Base-by-base conservation (phyloP, 176 grass and related monocot species). In the Alloteropsis semialata region DNA sequence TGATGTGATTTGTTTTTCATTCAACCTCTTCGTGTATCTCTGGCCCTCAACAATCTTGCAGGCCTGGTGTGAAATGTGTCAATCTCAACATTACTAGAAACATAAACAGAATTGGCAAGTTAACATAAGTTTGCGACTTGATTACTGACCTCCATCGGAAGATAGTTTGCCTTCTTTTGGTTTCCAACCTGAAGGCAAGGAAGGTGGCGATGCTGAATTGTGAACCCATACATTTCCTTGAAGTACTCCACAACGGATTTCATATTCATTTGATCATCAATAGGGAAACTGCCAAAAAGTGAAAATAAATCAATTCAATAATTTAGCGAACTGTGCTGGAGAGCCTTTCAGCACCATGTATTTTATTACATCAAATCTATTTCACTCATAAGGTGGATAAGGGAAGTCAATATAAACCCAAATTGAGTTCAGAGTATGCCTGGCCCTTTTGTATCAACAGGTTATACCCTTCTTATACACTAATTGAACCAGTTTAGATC, bases 241-340 rank as follows among this genome's bases (percentile, higher is more conserved):
- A 99, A 99, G 84, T 99, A 99, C 46, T 99, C 97, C 12, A 99
- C 83, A 8, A 99, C 97, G 12, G 93, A 99, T 85, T 99, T 99
- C 97, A 99, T 99, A 79, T 99, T 99, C 97, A 99, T 99, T 86
- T 99, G 91, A 77, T 99, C 97, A 85, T 99, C 97, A 43, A 99
- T 91, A 22, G 97, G 97, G 54, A 99, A 99, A 48, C 97, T 99
- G 75, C 29, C 27, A 69, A 83, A 87, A 45, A 58, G 3, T 1
- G 10, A 12, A 58, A 74, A n/a, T n/a, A n/a, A 74, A 66, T n/a
- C 59, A 84, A 48, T 21, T 27, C 8, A 34, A 70, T 41, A 59
- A 51, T 10, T 54, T 62, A 69, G 45, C 51, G 13, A 72, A 65
- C 32, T 44, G 32, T 3, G 1, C 48, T 65, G 37, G 9, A 1